A percentile compares a stretch with the other conserved stretches of the same genome.
Evolutionary conservation across 148 eudicot genomes (phyloP).

Genomic region (Arctostaphylos glauca): DNA sequence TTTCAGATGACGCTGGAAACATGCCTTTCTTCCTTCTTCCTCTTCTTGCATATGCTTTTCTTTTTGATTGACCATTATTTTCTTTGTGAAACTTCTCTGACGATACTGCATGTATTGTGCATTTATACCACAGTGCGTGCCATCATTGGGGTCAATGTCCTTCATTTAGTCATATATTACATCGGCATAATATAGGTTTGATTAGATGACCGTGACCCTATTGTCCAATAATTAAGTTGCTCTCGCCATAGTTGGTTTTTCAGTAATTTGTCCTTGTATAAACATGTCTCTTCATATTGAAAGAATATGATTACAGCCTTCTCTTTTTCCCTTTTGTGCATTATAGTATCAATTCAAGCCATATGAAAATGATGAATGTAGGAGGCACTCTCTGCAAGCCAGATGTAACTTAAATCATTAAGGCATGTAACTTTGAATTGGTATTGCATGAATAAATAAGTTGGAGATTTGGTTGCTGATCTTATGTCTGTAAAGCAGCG

Average conservation of each 20-base stretch:
- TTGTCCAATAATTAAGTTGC: background rate
- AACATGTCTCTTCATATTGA: background rate
- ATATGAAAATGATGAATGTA: background rate
- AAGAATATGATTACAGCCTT: background rate
- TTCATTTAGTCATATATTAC: background rate
- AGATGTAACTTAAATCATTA: background rate
- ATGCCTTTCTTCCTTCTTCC: background rate
- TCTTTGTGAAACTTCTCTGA: background rate
- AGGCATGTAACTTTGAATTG: background rate
- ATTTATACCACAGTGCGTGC: background rate
- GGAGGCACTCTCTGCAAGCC: background rate
- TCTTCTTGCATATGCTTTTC: background rate
- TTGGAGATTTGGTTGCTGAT: background rate
- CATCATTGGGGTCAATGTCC: background rate
- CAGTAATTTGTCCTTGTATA: background rate
- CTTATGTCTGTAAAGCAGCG: background rate
- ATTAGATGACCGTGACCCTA: background rate
- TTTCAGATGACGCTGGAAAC: conserved; percentile 5
- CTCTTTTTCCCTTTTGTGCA: background rate
- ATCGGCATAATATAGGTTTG: background rate
- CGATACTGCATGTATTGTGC: background rate
- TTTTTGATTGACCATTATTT: background rate
- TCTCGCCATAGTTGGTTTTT: background rate
- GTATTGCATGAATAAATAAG: background rate
- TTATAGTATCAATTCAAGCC: background rate